These are phyloP conservation scores for Fusarium gaditjirri DNA, from an alignment of 2,329 filamentous ascomycete species.

Conservation along the genomic window DNA sequence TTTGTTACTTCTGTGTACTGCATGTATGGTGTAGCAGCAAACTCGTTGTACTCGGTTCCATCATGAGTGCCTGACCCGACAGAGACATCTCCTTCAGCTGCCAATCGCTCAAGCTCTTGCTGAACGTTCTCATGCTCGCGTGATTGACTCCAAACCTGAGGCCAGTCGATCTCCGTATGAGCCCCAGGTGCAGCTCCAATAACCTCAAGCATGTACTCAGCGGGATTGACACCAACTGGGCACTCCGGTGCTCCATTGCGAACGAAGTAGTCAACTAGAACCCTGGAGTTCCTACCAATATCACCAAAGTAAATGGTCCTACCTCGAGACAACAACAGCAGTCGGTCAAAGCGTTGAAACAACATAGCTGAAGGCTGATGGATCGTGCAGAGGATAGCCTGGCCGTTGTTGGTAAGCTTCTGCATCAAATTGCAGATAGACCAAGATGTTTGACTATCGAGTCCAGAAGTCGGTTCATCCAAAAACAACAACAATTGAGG, in stretches of 20 bases:
- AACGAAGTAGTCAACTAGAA: constrained; percentile 69
- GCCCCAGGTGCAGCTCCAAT: constrained; percentile 59
- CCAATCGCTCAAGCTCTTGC: constrained; percentile 48
- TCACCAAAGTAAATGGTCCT: constrained; percentile 75
- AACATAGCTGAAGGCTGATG: constrained; percentile 62
- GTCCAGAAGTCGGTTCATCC: constrained; percentile 67
- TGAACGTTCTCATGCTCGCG: constrained; percentile 48
- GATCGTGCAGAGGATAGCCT: constrained; percentile 62
- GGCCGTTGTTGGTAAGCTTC: constrained; percentile 64
- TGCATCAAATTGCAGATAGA: constrained; percentile 68
- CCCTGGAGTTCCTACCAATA: constrained; percentile 66
- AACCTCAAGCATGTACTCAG: constrained; percentile 72
- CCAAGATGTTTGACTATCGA: constrained; percentile 70
- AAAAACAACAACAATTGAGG: constrained; percentile 67
- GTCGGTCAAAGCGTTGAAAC: constrained; percentile 64
- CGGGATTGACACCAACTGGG: constrained; percentile 68
- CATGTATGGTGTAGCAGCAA: constrained; percentile 45
- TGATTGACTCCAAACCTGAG: constrained; percentile 50
- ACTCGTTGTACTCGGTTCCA: constrained; percentile 42
- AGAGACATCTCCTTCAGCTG: background rate
- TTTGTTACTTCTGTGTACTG: constrained; percentile 53
- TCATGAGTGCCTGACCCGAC: background rate
- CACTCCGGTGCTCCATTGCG: constrained; percentile 67
- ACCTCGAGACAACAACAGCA: constrained; percentile 70
- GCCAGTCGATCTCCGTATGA: constrained; percentile 56